Conservation (phyloP, 257 asterid genomes). For the Penstemon davidsonii region DNA sequence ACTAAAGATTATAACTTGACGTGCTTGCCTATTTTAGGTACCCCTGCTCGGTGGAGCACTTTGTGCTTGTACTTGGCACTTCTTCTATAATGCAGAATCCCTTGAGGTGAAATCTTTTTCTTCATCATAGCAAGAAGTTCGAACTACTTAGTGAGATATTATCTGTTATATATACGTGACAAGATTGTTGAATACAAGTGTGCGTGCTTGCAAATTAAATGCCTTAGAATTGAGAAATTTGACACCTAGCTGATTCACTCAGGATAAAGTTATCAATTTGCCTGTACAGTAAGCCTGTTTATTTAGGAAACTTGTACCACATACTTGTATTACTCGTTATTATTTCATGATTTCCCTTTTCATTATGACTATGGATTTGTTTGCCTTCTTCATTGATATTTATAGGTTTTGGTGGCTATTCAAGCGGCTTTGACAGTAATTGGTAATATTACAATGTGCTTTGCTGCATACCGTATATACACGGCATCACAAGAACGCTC, state of each 20-base stretch:
- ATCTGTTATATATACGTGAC: background rate
- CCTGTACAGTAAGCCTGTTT: background rate
- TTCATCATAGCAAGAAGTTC: background rate
- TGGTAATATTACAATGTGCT: slow-evolving; percentile 86
- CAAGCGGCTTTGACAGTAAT: slow-evolving; percentile 95
- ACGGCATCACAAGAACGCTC: slow-evolving; percentile 54
- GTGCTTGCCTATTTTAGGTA: slow-evolving; percentile 50
- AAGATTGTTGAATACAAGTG: slow-evolving; percentile 10
- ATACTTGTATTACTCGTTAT: too few relatives aligned
- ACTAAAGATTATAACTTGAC: slow-evolving; percentile 1
- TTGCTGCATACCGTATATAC: slow-evolving; percentile 92
- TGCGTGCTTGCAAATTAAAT: background rate
- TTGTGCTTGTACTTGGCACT: slow-evolving; percentile 99
- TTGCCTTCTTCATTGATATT: background rate
- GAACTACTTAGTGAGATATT: background rate
- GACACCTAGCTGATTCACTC: background rate
- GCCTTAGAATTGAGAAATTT: background rate
- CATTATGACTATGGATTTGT: too few relatives aligned
- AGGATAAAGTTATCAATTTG: background rate
- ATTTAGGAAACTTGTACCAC: too few relatives aligned
- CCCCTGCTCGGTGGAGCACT: slow-evolving; percentile 97
- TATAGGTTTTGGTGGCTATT: slow-evolving; percentile 81
- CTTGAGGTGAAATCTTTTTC: slow-evolving; percentile 66
- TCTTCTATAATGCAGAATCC: slow-evolving; percentile 91
- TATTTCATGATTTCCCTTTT: too few relatives aligned